Conservation (phyloP, 805 yeast genomes). For the Maudiozyma pseudohumilis region DNA sequence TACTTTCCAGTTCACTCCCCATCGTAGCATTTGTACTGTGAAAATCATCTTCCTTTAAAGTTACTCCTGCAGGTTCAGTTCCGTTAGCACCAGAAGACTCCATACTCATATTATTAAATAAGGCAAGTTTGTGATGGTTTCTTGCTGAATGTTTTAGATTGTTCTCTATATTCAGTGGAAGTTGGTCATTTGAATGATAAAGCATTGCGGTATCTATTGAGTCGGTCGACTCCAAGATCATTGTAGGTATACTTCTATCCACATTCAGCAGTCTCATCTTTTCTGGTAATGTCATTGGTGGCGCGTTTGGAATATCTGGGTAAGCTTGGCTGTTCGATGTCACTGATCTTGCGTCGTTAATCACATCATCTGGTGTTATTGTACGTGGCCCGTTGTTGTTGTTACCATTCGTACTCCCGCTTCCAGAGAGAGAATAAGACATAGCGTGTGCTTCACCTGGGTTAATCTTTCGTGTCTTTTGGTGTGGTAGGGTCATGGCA, state of each 20-base stretch:
- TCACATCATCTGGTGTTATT: neutral
- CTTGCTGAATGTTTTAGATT: constrained; percentile 1
- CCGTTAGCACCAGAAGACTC: neutral
- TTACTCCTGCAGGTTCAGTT: neutral
- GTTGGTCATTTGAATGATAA: constrained; percentile 4
- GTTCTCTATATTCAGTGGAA: constrained; percentile 4
- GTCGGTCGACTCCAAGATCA: neutral
- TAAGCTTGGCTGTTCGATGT: constrained; percentile 5
- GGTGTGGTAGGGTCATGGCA: constrained; percentile 22
- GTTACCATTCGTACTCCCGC: neutral
- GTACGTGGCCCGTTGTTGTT: neutral
- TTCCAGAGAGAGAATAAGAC: neutral
- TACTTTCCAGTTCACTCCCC: constrained; percentile 18
- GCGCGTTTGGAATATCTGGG: constrained; percentile 24
- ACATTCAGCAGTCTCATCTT: constrained; percentile 34
- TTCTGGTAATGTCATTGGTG: constrained; percentile 37
- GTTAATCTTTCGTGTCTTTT: neutral
- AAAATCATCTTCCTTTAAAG: constrained; percentile 1
- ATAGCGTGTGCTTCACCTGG: neutral
- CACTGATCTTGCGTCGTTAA: constrained; percentile 4
- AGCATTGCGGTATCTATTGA: constrained; percentile 2
- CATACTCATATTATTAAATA: neutral
- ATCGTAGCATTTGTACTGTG: constrained; percentile 2
- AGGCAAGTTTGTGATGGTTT: neutral
- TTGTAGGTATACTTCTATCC: constrained; percentile 12